Conservation (phyloP, 805 yeast species). For the Ogataea nakhonphanomensis region DNA sequence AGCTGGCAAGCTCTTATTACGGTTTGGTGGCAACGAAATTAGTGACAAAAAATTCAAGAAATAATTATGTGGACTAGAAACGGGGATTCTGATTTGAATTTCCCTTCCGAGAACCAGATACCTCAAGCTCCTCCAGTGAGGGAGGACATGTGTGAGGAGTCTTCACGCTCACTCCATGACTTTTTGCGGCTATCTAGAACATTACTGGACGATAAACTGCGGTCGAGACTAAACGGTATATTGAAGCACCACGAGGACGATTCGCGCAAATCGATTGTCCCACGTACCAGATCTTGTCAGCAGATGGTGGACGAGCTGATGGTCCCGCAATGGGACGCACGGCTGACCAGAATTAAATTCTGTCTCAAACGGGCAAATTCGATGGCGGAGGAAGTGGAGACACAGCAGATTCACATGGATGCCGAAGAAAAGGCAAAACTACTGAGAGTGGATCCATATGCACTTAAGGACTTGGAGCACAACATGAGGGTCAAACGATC, state of each 20-base stretch:
- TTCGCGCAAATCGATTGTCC: slow-evolving; percentile 20
- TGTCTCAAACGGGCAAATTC: slow-evolving; percentile 36
- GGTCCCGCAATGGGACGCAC: slow-evolving; percentile 46
- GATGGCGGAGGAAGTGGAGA: slow-evolving; percentile 32
- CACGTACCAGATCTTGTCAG: slow-evolving; percentile 31
- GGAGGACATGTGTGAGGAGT: slow-evolving; percentile 32
- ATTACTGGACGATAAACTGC: slow-evolving; percentile 44
- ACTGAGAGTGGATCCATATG: slow-evolving; percentile 50
- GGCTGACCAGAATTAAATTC: slow-evolving; percentile 39
- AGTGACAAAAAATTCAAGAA: background rate
- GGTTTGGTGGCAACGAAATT: background rate
- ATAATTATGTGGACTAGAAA: slow-evolving; percentile 5
- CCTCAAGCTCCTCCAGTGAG: slow-evolving; percentile 28
- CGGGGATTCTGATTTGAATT: slow-evolving; percentile 11
- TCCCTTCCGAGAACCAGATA: slow-evolving; percentile 22
- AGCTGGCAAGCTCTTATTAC: too few species aligned
- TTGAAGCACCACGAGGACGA: slow-evolving; percentile 29
- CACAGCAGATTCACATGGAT: slow-evolving; percentile 17
- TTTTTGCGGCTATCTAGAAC: slow-evolving; percentile 37
- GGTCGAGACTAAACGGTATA: slow-evolving; percentile 40
- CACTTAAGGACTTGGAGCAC: slow-evolving; percentile 37
- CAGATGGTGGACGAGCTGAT: slow-evolving; percentile 35
- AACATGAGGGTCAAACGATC: slow-evolving; percentile 29
- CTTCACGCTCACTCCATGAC: slow-evolving; percentile 33
- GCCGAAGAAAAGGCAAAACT: slow-evolving; percentile 18